Conservation (phyloP, 768 basidiomycete species). For the Mrakia blollopis region DNA sequence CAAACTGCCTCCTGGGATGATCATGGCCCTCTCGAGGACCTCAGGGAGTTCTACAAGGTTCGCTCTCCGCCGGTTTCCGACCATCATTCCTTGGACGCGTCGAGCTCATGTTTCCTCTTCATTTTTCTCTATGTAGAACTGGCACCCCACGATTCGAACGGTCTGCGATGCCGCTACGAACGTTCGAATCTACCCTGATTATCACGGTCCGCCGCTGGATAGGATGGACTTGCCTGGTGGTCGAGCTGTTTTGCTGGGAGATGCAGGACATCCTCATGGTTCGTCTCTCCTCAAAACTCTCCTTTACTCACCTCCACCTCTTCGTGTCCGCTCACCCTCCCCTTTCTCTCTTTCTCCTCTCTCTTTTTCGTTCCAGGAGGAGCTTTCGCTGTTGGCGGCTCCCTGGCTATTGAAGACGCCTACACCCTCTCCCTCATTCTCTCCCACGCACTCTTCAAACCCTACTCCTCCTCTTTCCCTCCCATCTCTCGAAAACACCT, state of each 20-base stretch:
- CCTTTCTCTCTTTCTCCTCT: background rate
- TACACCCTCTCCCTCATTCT: slow-evolving; percentile 11
- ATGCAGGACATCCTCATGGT: slow-evolving; percentile 21
- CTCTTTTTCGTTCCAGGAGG: background rate
- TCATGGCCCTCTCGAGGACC: background rate
- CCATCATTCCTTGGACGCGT: background rate
- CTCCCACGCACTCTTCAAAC: background rate
- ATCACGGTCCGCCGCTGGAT: slow-evolving; percentile 7
- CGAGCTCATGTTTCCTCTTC: background rate
- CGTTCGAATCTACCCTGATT: slow-evolving; percentile 11
- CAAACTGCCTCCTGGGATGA: slow-evolving; percentile 1
- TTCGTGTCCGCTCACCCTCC: too few relatives aligned
- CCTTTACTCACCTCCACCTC: too few relatives aligned
- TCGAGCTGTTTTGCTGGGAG: slow-evolving; percentile 3
- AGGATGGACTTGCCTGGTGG: background rate
- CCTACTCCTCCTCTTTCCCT: background rate
- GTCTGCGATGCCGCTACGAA: background rate
- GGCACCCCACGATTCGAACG: slow-evolving; percentile 9
- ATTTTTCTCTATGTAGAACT: background rate
- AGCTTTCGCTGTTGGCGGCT: slow-evolving; percentile 17
- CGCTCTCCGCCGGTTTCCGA: background rate
- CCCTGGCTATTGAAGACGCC: slow-evolving; percentile 26
- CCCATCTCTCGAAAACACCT: background rate
- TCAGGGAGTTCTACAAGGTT: background rate
- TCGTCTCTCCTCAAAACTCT: background rate